Evolutionary conservation across 441 rosid genomes (phyloP).

Genomic region (Cnidoscolus chayamansa): DNA sequence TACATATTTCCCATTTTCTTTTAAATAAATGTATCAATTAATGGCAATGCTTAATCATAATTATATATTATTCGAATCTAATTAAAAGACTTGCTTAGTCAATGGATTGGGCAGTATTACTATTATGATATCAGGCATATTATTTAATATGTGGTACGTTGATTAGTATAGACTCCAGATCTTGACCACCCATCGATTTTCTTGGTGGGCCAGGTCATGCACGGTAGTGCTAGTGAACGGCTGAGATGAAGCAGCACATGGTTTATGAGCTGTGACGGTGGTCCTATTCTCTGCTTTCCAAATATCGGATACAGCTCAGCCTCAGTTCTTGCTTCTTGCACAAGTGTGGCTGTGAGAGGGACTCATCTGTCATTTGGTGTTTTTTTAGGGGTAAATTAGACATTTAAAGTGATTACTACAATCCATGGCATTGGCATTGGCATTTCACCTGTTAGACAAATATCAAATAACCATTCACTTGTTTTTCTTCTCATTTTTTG

Average conservation of each 20-base stretch:
- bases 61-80: too few species aligned
- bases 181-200: too few species aligned
- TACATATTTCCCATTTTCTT: too few species aligned
- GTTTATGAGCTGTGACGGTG: conserved; percentile 49
- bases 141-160: too few species aligned
- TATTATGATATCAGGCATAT: too few species aligned
- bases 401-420: background rate
- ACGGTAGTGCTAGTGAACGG: conserved; percentile 14
- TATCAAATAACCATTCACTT: background rate
- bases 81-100: too few species aligned
- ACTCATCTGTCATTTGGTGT: background rate
- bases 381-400: conserved; percentile 25
- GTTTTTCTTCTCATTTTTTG: conserved; percentile 1
- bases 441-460: too few species aligned
- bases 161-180: too few species aligned
- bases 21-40: too few species aligned
- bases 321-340: conserved; percentile 26
- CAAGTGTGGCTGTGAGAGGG: conserved; percentile 22
- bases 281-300: conserved; percentile 34
- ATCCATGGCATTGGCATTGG: too few species aligned
- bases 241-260: conserved; percentile 15
- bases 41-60: too few species aligned
- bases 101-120: too few species aligned
- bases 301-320: conserved; percentile 45
- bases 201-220: background rate